Conservation (phyloP, 306 rosid species). For the Casuarina cunninghamiana region DNA sequence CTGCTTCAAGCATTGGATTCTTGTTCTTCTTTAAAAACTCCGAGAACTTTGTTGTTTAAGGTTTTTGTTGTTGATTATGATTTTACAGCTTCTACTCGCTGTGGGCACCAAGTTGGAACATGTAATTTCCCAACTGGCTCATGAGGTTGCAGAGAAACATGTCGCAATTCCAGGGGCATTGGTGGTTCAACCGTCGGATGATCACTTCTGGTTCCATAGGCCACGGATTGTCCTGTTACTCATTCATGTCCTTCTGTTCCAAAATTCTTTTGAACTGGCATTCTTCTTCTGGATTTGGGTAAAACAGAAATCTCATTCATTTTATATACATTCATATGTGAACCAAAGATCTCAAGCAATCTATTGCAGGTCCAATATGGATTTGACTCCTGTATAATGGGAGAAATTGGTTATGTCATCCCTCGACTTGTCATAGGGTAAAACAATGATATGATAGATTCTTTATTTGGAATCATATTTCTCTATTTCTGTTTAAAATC, state of each 20-base stretch:
- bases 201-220: constrained; percentile 36
- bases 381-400: constrained; percentile 43
- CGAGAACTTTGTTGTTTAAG: background rate
- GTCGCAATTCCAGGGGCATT: constrained; percentile 34
- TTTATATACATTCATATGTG: background rate
- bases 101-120: constrained; percentile 43
- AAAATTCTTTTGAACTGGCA: constrained; percentile 39
- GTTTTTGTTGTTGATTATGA: background rate
- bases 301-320: background rate
- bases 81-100: constrained; percentile 34
- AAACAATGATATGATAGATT: background rate
- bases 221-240: constrained; percentile 35
- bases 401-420: constrained; percentile 24
- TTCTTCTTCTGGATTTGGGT: constrained; percentile 42
- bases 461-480: background rate
- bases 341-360: background rate
- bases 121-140: constrained; percentile 33
- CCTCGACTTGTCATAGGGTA: constrained; percentile 45
- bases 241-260: constrained; percentile 36
- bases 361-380: constrained; percentile 33
- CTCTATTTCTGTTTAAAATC: background rate
- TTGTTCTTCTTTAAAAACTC: background rate
- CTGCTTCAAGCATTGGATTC: background rate
- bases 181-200: constrained; percentile 37
- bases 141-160: constrained; percentile 42